Evolutionary conservation across 2,329 filamentous ascomycete species (phyloP), one percentile per base, ranked within the genome.

Genomic region (Colletotrichum nymphaeae): DNA sequence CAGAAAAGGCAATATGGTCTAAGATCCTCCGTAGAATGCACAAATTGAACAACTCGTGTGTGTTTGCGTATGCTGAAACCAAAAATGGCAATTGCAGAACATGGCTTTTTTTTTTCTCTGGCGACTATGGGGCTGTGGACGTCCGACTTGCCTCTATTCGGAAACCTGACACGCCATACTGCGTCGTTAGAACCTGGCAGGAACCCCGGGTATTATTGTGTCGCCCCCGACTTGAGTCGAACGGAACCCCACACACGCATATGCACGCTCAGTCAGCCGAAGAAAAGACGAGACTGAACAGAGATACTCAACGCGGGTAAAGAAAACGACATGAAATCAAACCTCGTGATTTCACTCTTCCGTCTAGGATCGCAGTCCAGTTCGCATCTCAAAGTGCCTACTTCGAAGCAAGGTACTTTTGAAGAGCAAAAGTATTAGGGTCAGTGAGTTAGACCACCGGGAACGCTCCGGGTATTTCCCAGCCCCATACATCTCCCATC

Each of bases 141-240:
- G 66, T 70, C 19, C 60, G 35, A 56, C 70, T 64, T 73, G 70
- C 70, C 70, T 69, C 66, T n/a, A 73, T 73, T 73, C 70, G 70
- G 60, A 73, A 73, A 65, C 28, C 32, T 42, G 59, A 58, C 69
- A 73, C 70, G 66, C 70, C 60, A 70, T 73, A 24, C 56, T 49
- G 67, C 70, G 67, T 73, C 67, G 65, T 30, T 66, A n/a, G 16
- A 65, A 37, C 69, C 62, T 70, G 67, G 67, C 60, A 69, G 53
- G 53, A 55, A 49, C 42, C 42, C 57, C 56, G 67, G 70, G 70
- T 12, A 4, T 35, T 12, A 2, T 5, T 73, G 65, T 66, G 11
- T 60, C 19, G 67, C 55, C 70, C 19, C 42, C 60, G 66, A 24
- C 42, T 37, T 26, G 9, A 53, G 28, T 46, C 60, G 24, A n/a